A percentile compares a stretch with the other conserved stretches of the same genome.
Conservation (phyloP, 768 basidiomycete species). For the Pleurotus sapidus region DNA sequence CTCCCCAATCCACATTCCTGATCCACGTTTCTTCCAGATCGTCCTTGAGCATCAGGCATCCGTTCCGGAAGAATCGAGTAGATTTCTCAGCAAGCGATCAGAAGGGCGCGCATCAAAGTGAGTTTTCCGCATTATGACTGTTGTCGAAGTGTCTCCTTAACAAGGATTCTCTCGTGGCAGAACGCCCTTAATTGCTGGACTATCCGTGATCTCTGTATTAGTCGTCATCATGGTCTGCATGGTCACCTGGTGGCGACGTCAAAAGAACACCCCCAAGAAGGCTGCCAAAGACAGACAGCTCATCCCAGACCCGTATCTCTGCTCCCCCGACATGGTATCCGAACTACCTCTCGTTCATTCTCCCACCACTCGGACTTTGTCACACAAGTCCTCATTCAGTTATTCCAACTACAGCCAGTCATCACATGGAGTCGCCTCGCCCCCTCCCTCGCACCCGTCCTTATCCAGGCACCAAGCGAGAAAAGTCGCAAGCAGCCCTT, state of each 20-base stretch:
- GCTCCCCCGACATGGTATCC: not conserved
- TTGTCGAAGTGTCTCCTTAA: not conserved
- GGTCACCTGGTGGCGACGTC: not conserved
- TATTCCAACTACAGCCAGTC: not conserved
- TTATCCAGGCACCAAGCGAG: not conserved
- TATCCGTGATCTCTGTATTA: not conserved
- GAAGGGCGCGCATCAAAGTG: not conserved
- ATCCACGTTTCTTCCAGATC: conserved; percentile 40
- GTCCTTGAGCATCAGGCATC: not conserved
- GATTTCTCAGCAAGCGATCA: not conserved
- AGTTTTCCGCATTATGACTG: not conserved
- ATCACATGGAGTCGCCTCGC: not conserved
- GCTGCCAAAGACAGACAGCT: not conserved
- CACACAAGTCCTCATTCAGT: not conserved
- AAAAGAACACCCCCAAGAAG: not conserved
- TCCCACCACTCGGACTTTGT: not conserved
- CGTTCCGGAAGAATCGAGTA: not conserved
- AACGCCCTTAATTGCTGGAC: not conserved
- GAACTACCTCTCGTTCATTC: not conserved
- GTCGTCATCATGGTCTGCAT: not conserved
- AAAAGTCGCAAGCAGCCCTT: not conserved
- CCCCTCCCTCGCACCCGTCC: not conserved
- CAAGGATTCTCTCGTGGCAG: not conserved
- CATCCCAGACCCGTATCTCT: not conserved
- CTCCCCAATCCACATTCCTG: conserved; percentile 29